Conservation (phyloP, 2,329 filamentous ascomycete genomes). For the Coniochaeta prunicola region DNA sequence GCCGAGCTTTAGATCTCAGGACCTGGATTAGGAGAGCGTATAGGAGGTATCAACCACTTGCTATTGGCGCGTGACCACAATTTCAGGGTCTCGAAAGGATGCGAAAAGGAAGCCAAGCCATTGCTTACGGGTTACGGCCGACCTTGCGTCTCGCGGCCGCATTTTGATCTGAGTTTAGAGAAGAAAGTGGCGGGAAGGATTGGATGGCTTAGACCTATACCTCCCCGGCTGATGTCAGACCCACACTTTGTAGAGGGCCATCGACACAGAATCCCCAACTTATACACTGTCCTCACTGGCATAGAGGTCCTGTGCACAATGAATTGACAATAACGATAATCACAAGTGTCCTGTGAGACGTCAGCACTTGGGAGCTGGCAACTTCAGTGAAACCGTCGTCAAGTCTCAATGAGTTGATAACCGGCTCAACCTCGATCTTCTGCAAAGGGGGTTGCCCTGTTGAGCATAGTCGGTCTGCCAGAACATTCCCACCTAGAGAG, state of each 20-base stretch:
- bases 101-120: background rate
- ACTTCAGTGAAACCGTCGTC: background rate
- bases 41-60: background rate
- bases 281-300: background rate
- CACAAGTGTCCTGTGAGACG: background rate
- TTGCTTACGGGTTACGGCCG: background rate
- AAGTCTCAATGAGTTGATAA: no score
- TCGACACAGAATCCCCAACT: background rate
- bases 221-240: background rate
- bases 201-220: background rate
- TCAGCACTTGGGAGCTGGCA: background rate
- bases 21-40: background rate
- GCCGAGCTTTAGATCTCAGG: background rate
- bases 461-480: background rate
- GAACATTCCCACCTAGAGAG: background rate
- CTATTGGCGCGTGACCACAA: background rate
- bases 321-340: no score
- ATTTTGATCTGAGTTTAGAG: background rate
- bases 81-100: background rate
- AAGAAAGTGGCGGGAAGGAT: background rate
- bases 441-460: background rate
- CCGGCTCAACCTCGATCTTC: background rate
- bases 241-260: background rate
- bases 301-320: background rate
- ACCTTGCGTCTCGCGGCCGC: background rate